phyloP scores from a whole-genome alignment of 2,329 filamentous ascomycete genomes.

The Colletotrichum melonis region DNA sequence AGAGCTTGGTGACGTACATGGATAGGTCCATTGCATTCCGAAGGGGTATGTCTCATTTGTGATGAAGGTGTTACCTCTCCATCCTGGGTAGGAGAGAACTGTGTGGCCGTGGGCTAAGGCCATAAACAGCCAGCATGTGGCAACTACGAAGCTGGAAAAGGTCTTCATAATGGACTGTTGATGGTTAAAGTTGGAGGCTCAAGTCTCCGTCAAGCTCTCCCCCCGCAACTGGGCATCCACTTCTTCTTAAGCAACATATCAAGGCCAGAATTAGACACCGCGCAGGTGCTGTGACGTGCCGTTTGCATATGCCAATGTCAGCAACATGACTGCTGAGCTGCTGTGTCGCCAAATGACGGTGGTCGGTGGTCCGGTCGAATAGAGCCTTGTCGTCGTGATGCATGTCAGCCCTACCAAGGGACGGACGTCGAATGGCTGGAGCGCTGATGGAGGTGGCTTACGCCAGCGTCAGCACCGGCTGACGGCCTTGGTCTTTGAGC shows the following conservation, averaged over 20 bases:
- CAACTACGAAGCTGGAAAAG: background rate
- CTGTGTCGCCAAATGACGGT: background rate
- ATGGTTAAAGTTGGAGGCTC: background rate
- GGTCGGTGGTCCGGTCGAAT: background rate
- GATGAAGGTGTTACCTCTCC: slow-evolving; percentile 73
- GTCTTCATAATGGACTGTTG: background rate
- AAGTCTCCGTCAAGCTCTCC: background rate
- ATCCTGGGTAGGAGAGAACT: slow-evolving; percentile 73
- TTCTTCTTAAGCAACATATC: background rate
- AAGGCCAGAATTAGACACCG: background rate
- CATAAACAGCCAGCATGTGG: background rate
- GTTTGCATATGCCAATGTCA: background rate
- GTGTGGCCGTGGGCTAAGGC: slow-evolving; percentile 52
- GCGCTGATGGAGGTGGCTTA: background rate
- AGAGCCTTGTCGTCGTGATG: background rate
- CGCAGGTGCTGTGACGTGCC: background rate
- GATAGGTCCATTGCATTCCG: slow-evolving; percentile 78
- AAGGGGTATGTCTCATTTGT: slow-evolving; percentile 72
- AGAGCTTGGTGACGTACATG: slow-evolving; percentile 61
- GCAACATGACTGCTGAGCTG: background rate
- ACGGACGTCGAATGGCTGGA: background rate
- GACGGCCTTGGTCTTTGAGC: background rate
- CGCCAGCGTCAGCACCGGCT: background rate
- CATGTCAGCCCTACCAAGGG: slow-evolving; percentile 17
- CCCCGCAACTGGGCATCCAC: background rate